Evolutionary conservation across 2,329 filamentous ascomycete species (phyloP).

Genomic region (Ophiostoma quercus): DNA sequence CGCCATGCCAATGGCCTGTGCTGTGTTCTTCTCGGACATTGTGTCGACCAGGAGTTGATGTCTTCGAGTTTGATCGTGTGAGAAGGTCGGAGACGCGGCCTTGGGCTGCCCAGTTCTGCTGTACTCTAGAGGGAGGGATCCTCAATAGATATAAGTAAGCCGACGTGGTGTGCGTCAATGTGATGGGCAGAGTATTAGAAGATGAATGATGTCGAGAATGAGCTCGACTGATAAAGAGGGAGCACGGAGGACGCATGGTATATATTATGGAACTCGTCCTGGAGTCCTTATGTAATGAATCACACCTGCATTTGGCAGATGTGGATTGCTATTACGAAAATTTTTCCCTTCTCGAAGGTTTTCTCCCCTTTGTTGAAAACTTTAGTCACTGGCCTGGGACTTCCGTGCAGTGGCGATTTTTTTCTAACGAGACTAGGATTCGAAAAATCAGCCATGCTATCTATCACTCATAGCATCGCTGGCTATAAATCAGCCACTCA

Average conservation of each 20-base stretch:
- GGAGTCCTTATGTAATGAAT: constrained; percentile 1
- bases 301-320: neutral
- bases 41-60: neutral
- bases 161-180: neutral
- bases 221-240: neutral
- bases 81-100: neutral
- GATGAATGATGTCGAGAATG: constrained; percentile 5
- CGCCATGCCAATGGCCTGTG: neutral
- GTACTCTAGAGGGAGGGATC: neutral
- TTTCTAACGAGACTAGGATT: neutral
- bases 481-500: neutral
- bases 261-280: neutral
- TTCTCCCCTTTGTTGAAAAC: constrained; percentile 16
- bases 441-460: neutral
- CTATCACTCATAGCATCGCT: neutral
- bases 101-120: neutral
- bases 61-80: neutral
- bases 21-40: constrained; percentile 15
- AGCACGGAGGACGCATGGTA: neutral
- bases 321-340: constrained; percentile 15
- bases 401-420: constrained; percentile 15
- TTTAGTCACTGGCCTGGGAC: constrained; percentile 19
- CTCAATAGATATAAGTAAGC: neutral
- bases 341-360: neutral
- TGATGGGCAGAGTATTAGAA: neutral